Conservation (phyloP, 2,329 filamentous ascomycete species). For the Cladobotryum protrusum region DNA sequence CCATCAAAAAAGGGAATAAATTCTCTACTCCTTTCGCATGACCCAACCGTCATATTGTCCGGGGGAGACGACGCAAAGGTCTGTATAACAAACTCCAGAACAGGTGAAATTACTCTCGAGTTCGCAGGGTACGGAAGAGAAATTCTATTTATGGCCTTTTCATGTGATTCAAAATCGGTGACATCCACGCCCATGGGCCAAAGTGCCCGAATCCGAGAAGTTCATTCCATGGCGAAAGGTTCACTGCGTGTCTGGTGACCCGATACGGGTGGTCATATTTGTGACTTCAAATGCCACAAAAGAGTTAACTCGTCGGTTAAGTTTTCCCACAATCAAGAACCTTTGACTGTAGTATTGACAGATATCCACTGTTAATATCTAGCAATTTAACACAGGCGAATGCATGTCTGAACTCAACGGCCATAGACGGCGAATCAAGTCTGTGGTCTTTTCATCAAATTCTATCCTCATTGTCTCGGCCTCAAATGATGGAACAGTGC, state of each 20-base stretch:
- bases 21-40: too few species aligned
- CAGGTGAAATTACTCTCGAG: neutral
- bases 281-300: neutral
- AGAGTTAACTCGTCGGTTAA: neutral
- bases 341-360: neutral
- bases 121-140: neutral
- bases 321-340: neutral
- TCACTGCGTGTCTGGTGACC: constrained; percentile 7
- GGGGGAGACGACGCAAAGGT: too few species aligned
- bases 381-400: neutral
- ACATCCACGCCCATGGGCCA: neutral
- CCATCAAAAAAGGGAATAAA: neutral
- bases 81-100: neutral
- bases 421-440: neutral
- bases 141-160: neutral
- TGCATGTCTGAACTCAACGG: neutral
- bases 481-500: neutral
- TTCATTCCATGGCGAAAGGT: neutral
- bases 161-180: neutral
- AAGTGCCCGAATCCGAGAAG: neutral
- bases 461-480: constrained; percentile 3
- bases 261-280: neutral
- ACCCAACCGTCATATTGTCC: too few species aligned
- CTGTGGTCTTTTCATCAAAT: neutral
- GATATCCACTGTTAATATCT: neutral